These are phyloP conservation scores for Eucalyptus guilfoylei DNA, from an alignment of 345 rosid genomes.

Conservation along the genomic window DNA sequence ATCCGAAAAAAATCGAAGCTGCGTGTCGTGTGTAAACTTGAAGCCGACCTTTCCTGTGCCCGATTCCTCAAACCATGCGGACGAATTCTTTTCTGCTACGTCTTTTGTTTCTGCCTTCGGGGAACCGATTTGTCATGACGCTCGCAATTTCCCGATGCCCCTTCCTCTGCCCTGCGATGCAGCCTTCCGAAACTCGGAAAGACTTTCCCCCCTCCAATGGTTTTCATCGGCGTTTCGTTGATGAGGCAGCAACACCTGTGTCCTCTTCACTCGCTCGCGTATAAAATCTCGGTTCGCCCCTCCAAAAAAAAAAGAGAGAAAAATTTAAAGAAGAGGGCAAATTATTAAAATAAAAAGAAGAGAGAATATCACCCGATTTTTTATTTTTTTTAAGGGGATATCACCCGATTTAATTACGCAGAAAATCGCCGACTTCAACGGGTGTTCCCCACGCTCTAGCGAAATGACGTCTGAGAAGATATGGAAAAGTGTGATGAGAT, in stretches of 20 bases:
- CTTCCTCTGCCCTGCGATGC: neutral
- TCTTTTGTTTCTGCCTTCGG: neutral
- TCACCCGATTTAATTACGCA: neutral
- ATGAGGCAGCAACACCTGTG: neutral
- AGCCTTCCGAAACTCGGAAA: neutral
- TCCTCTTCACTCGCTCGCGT: neutral
- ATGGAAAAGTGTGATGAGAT: no score
- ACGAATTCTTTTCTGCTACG: neutral
- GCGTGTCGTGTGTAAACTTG: neutral
- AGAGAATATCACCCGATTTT: neutral
- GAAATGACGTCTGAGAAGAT: neutral
- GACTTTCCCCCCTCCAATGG: neutral
- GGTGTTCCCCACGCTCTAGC: neutral
- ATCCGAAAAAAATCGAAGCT: neutral
- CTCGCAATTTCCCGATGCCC: neutral
- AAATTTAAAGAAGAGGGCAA: rapidly evolving
- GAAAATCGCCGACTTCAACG: neutral
- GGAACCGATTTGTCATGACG: neutral
- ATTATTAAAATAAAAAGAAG: neutral
- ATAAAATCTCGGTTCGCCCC: neutral
- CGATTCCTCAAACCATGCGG: neutral
- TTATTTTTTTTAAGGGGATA: no score
- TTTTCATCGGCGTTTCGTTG: neutral
- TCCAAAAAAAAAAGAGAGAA: rapidly evolving
- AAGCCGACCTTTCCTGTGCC: neutral